Base-by-base conservation (phyloP, 177 flowering plant genomes). In the Vitis hybrid region DNA sequence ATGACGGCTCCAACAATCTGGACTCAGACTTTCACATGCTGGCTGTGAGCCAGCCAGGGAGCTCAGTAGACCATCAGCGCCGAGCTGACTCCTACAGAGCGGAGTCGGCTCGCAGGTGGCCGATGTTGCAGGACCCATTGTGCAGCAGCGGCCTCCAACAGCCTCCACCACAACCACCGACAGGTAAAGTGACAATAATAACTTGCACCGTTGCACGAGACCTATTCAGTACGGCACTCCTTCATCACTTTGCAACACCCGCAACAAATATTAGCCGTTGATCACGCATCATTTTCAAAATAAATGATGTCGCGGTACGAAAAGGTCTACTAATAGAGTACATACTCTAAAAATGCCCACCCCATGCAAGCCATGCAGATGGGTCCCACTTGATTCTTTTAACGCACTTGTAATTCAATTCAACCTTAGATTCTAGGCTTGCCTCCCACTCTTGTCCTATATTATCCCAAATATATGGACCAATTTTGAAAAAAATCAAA, bases 1-100 rank as follows among this genome's bases (percentile, higher is more conserved):
- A 94, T 11, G 95, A 90, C 58, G 90, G 80, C 3, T 91, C 98
- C 0, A 87, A 84, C 57, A 82, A 88, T 50, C 59, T 93, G 67
- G 96, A 87, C 54, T 77, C 93, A 1, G 88, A 87, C 15, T 75
- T 86, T 45, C 78, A 83, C 45, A 29, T 83, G 79, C 70, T 83
- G 1, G 77, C 67, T 0, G 72, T 69, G 10, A 76, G 69, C 59
- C 77, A 78, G 6, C 10, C 72, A 1, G 77, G 62, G n/a, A 72
- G 63, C 69, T 67, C 67, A 6, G 56, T 51, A 1, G 72, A 72
- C 9, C 80, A 74, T 1, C 87, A 80, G 68, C 68, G 55, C 66
- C 82, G 67, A 19, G 79, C 59, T 5, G 83, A 75, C 52, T 71
- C 82, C 9, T 74, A 49, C 26, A 58, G 77, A 14, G 80, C 77